A percentile compares a stretch with the other conserved stretches of the same genome.
These are phyloP conservation scores for Ceratocystis alfenasii DNA, from an alignment of 2,329 filamentous ascomycete species.

Conservation along the genomic window DNA sequence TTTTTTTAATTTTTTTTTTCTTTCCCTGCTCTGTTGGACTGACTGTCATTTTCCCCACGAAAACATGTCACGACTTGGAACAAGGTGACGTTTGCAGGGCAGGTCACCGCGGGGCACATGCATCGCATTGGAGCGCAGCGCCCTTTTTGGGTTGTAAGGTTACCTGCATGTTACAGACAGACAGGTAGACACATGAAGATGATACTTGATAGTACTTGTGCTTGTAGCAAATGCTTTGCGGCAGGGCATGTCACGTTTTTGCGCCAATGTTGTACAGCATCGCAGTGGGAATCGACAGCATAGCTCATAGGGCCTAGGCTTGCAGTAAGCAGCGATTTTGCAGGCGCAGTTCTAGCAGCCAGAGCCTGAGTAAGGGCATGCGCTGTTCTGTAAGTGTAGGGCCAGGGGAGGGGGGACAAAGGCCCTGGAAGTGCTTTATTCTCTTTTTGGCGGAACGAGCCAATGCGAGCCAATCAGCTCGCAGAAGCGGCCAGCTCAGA, in stretches of 20 bases:
- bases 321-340: background rate
- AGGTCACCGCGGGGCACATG: background rate
- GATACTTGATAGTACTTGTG: background rate
- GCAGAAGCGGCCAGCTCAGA: background rate
- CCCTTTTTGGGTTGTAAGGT: background rate
- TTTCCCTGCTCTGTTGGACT: too few species aligned
- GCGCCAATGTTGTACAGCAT: background rate
- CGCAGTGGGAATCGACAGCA: background rate
- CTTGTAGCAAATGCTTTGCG: background rate
- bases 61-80: conserved; percentile 1
- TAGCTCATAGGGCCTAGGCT: background rate
- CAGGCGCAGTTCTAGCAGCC: background rate
- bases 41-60: background rate
- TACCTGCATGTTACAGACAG: background rate
- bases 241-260: background rate
- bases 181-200: background rate
- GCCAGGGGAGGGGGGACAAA: too few species aligned
- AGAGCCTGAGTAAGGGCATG: background rate
- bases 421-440: background rate
- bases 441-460: background rate
- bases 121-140: background rate
- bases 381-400: too few species aligned
- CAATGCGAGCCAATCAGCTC: background rate
- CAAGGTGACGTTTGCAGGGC: conserved; percentile 1
- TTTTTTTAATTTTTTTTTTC: background rate